Conservation (phyloP, 2,329 filamentous ascomycete genomes). For the Davidsoniella neocaledoniae region DNA sequence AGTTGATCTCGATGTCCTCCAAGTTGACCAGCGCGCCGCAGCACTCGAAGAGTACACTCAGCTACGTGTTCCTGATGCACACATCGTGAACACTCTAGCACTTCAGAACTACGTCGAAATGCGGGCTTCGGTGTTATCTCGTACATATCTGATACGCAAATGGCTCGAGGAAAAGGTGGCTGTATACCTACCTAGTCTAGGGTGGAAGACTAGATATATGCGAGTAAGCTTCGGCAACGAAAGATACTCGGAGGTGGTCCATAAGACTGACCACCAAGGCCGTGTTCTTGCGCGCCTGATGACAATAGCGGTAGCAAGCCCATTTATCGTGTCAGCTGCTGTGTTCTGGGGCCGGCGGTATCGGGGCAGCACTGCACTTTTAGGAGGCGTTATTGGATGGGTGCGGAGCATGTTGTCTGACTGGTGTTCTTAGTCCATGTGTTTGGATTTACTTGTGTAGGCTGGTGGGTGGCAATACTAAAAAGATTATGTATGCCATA, state of each 20-base stretch:
- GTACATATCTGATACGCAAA: conserved; percentile 66
- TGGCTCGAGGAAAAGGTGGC: conserved; percentile 71
- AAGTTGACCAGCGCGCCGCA: conserved; percentile 38
- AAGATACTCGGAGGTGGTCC: conserved; percentile 68
- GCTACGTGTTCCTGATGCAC: conserved; percentile 58
- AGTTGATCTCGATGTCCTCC: conserved; percentile 23
- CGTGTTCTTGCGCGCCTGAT: conserved; percentile 27
- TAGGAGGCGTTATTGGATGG: neutral
- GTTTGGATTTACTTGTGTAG: too few species aligned
- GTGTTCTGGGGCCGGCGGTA: conserved; percentile 5
- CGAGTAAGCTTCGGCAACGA: conserved; percentile 89
- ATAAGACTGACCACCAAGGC: conserved; percentile 52
- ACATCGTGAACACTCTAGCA: conserved; percentile 84
- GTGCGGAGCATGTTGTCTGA: neutral
- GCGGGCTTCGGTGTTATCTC: conserved; percentile 67
- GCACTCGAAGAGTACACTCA: conserved; percentile 63
- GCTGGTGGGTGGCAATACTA: too few species aligned
- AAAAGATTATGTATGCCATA: too few species aligned
- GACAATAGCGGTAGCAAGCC: conserved; percentile 1
- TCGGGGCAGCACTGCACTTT: neutral
- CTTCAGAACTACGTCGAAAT: conserved; percentile 89
- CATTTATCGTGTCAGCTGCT: conserved; percentile 3
- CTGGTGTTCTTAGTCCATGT: too few species aligned
- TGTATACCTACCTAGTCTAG: conserved; percentile 55
- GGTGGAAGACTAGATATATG: conserved; percentile 86